Base-by-base conservation (phyloP, 768 basidiomycete species). In the Tulasnella sp. region DNA sequence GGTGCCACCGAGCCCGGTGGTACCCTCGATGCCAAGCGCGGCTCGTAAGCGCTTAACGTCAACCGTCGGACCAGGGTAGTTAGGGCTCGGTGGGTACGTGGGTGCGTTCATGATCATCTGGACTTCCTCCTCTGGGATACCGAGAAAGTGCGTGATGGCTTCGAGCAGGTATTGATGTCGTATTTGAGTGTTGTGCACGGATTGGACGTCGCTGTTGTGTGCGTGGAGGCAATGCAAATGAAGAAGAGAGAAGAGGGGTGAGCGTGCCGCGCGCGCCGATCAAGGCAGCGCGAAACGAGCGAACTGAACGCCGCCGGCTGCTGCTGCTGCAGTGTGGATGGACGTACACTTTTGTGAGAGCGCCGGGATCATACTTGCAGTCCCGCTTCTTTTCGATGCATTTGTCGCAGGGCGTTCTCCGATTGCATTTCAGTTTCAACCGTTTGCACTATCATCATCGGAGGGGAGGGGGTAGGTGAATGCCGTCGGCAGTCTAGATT, bases 401-500 rank as follows among this genome's bases (percentile, higher is more conserved):
- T 38, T 91, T 91, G 0, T 90, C 90, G 82, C 94, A 95, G 0
- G 94, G 94, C 2, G 88, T 90, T 31, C 91, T 89, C 48, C 94
- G 87, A 85, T 95, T 94, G 83, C 94, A 96, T 86, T 92, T 94
- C 77, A 95, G 88, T 82, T 96, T 96, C 75, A 95, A 88, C 6
- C 94, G 93, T 84, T 95, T 95, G 87, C 94, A 96, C 92, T 95
- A 27, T 18, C n/a, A n/a, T n/a, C n/a, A n/a, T n/a, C n/a, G n/a
- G n/a, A 72, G 24, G 77, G 38, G 76, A 58, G 36, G n/a, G 76
- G 24, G 56, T n/a, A n/a, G 24, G 3, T 5, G n/a, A n/a, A 8
- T 18, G 44, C 6, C 24, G 58, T 40, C 2, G 24, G 31, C 62
- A 36, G 62, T 68, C 62, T 27, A 68, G 62, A 68, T 68, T 34